Evolutionary conservation across 352 stramenopile genomes (phyloP).

Genomic region (Peronosclerospora sorghi): DNA sequence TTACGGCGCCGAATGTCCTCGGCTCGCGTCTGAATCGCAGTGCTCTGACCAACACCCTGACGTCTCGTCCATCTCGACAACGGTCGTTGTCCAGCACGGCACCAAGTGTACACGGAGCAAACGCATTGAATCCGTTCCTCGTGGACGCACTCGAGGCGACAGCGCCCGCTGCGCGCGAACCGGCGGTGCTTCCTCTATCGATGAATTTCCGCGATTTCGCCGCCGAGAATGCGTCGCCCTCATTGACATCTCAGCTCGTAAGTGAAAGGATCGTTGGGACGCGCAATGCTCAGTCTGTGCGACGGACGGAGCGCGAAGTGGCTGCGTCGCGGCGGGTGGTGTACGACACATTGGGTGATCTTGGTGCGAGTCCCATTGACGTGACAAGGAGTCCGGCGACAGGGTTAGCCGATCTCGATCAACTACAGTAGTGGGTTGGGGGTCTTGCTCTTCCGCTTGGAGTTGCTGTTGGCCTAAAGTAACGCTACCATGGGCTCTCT

Average conservation of each 20-base stretch:
- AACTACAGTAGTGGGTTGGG: slow-evolving; percentile 12
- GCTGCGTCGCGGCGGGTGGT: slow-evolving; percentile 8
- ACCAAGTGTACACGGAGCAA: slow-evolving; percentile 7
- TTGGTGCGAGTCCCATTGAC: slow-evolving; percentile 12
- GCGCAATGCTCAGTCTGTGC: slow-evolving; percentile 1
- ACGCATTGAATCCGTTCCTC: slow-evolving; percentile 7
- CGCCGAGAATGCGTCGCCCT: slow-evolving; percentile 17
- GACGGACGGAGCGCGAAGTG: slow-evolving; percentile 5
- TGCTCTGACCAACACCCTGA: slow-evolving; percentile 1
- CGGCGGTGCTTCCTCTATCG: slow-evolving; percentile 8
- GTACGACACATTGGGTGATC: slow-evolving; percentile 23
- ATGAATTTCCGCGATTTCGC: slow-evolving; percentile 20
- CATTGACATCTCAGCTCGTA: slow-evolving; percentile 21
- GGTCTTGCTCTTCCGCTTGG: slow-evolving; percentile 9
- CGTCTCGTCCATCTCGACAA: slow-evolving; percentile 13
- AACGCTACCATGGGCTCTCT: slow-evolving; percentile 12
- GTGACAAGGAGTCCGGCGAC: slow-evolving; percentile 6
- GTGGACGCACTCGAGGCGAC: slow-evolving; percentile 13
- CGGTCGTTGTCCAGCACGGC: slow-evolving; percentile 18
- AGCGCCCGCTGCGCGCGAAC: slow-evolving; percentile 10
- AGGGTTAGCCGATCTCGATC: slow-evolving; percentile 9
- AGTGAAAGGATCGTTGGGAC: slow-evolving; percentile 5
- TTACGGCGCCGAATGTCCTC: slow-evolving; percentile 25
- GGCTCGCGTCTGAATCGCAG: slow-evolving; percentile 20
- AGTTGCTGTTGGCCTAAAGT: not conserved